These are phyloP conservation scores for Saccharomyces hybrid DNA, from an alignment of 1,139 yeast species.

Conservation along the genomic window DNA sequence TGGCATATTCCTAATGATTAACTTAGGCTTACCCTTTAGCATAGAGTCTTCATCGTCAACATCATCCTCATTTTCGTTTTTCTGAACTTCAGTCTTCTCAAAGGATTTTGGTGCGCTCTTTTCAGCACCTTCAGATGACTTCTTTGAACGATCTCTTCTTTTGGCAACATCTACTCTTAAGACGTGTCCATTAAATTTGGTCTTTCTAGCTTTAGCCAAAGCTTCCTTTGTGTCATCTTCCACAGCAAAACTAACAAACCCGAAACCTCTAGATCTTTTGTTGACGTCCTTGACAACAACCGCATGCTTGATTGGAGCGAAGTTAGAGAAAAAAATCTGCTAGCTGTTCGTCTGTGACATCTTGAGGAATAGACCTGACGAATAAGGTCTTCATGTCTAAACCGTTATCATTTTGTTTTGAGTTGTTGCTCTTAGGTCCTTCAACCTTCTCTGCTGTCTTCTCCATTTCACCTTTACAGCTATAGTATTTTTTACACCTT, in stretches of 20 bases:
- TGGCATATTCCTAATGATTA: constrained; percentile 86
- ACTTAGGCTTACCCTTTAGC: constrained; percentile 68
- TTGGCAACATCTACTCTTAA: constrained; percentile 83
- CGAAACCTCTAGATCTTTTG: constrained; percentile 79
- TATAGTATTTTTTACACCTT: background rate
- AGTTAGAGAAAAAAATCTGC: constrained; percentile 79
- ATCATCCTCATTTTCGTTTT: constrained; percentile 19
- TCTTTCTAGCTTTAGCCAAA: constrained; percentile 55
- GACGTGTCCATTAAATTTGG: constrained; percentile 56
- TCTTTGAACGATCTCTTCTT: constrained; percentile 64
- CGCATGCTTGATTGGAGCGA: constrained; percentile 93
- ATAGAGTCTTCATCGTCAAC: constrained; percentile 34
- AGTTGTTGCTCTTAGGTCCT: constrained; percentile 6
- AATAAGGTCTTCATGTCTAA: constrained; percentile 58
- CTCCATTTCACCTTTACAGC: background rate
- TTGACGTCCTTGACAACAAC: constrained; percentile 77
- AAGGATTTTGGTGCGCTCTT: constrained; percentile 16
- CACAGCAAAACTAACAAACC: constrained; percentile 82
- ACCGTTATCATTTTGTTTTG: constrained; percentile 17
- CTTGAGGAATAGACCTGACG: constrained; percentile 74
- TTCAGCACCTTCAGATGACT: constrained; percentile 14
- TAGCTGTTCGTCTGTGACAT: constrained; percentile 73
- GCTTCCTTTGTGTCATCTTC: constrained; percentile 84
- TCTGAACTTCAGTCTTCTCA: constrained; percentile 10
- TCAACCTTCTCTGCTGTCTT: constrained; percentile 2